Conservation (phyloP, 208 protist genomes). For the Acanthamoeba royreba region DNA sequence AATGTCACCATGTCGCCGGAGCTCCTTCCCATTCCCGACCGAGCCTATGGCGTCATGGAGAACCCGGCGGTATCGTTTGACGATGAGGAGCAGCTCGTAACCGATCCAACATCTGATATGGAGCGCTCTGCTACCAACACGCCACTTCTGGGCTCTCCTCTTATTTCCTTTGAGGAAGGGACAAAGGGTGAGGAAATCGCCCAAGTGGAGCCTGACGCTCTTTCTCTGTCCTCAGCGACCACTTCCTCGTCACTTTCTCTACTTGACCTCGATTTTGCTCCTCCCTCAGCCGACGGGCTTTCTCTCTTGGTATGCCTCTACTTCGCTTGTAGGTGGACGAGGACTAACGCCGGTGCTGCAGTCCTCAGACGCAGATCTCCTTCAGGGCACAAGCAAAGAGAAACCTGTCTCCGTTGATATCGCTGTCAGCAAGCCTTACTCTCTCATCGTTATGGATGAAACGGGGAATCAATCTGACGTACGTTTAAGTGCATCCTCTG, state of each 20-base stretch:
- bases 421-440: not conserved
- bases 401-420: not conserved
- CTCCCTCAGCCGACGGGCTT: not conserved
- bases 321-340: not conserved
- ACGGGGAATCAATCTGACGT: slow-evolving; percentile 4
- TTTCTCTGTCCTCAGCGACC: not conserved
- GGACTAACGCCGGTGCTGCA: not conserved
- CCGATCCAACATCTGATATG: not conserved
- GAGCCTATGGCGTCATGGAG: not conserved
- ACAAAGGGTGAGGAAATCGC: not conserved
- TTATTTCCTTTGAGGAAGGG: not conserved
- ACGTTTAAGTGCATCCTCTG: not conserved
- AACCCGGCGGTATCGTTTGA: not conserved
- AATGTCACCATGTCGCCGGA: not conserved
- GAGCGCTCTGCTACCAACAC: not conserved
- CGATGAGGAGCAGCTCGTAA: not conserved
- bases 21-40: not conserved
- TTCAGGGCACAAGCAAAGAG: not conserved
- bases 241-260: not conserved
- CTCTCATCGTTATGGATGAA: slow-evolving; percentile 21
- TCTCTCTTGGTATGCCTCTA: not conserved
- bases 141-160: not conserved
- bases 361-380: not conserved
- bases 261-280: not conserved
- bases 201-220: not conserved